Percentiles rank a stretch among this genome's conserved stretches.
phyloP scores from a whole-genome alignment of 192 early-diverging fungal genomes.

The Podila epigama region DNA sequence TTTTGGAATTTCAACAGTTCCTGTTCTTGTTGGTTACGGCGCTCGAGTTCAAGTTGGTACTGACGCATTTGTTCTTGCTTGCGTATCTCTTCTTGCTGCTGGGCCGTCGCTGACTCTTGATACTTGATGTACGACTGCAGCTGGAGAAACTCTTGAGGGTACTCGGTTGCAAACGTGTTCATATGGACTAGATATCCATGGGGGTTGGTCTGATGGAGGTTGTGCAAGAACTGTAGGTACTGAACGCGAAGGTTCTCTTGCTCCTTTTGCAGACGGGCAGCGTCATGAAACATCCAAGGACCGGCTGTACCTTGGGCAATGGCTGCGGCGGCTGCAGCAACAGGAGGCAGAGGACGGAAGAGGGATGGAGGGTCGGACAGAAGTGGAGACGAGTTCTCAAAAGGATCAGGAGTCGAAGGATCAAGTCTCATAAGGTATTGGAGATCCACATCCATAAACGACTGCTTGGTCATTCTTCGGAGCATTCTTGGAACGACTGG shows the following conservation, averaged over 20 bases:
- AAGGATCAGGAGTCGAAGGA: constrained; percentile 34
- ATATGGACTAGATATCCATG: constrained; percentile 41
- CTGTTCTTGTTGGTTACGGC: constrained; percentile 21
- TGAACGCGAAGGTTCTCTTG: constrained; percentile 44
- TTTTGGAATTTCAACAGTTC: constrained; percentile 22
- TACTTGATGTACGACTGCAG: constrained; percentile 35
- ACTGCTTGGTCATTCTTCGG: constrained; percentile 43
- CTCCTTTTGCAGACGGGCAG: constrained; percentile 33
- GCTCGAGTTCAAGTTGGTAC: constrained; percentile 35
- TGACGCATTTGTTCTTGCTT: constrained; percentile 33
- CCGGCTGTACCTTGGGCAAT: constrained; percentile 4
- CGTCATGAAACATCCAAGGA: constrained; percentile 35
- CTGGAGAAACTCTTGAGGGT: constrained; percentile 40
- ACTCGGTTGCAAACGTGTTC: constrained; percentile 42
- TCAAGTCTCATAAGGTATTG: constrained; percentile 43
- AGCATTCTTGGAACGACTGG: constrained; percentile 40
- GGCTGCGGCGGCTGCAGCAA: constrained; percentile 4
- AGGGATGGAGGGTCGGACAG: constrained; percentile 43
- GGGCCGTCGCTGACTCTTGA: constrained; percentile 23
- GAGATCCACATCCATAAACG: constrained; percentile 48
- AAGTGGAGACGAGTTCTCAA: constrained; percentile 42
- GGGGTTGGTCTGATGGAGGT: constrained; percentile 25
- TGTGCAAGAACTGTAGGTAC: constrained; percentile 40
- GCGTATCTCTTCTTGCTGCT: constrained; percentile 22
- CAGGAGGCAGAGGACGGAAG: constrained; percentile 43